Evolutionary conservation across 2,329 filamentous ascomycete species (phyloP), one percentile per base, ranked within the genome.

Genomic region (Cladophialophora chaetospira): DNA sequence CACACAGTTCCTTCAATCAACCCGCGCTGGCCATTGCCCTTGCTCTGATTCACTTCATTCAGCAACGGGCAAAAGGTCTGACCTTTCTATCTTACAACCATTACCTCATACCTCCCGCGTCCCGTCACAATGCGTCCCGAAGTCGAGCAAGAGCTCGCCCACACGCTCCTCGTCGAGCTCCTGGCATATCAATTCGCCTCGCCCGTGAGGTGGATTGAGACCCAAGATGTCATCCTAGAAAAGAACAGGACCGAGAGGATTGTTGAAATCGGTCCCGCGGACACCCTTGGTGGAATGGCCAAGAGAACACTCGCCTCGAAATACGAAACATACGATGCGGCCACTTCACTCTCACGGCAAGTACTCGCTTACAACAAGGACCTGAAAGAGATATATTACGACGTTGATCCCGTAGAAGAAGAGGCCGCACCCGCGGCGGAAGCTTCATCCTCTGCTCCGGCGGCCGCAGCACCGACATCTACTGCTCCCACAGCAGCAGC

Each of bases 331-430:
- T 96, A 97, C 77, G 94, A 99, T 77, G 94, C 94, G 55, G 94
- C 94, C 61, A 93, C 93, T 70, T 97, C 93, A 5, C 88, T 97
- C 40, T 92, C 97, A 77, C 86, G 94, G 73, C 93, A 97, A 75
- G 97, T 99, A 72, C 84, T 99, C 55, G 97, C 94, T 81, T 99
- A 97, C 81, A 97, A 96, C 82, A 99, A 99, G 76, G 94, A 99
- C 71, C 89, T 91, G 55, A 97, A 97, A 75, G 94, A 99, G 75
- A 99, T 99, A 65, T 99, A 99, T 81, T 99, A 99, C 76, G 93
- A 97, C 71, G 92, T 96, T 42, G 94, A 99, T 70, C 94, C 94
- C 0, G 80, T 96, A 26, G 91, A 95, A 69, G 94, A 99, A 56
- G 94, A 97, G 75, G 83, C 88, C 44, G 88, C 88, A 69, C 72